Evolutionary conservation across 768 basidiomycete species (phyloP).

Genomic region (Hemileccinum impolitum): DNA sequence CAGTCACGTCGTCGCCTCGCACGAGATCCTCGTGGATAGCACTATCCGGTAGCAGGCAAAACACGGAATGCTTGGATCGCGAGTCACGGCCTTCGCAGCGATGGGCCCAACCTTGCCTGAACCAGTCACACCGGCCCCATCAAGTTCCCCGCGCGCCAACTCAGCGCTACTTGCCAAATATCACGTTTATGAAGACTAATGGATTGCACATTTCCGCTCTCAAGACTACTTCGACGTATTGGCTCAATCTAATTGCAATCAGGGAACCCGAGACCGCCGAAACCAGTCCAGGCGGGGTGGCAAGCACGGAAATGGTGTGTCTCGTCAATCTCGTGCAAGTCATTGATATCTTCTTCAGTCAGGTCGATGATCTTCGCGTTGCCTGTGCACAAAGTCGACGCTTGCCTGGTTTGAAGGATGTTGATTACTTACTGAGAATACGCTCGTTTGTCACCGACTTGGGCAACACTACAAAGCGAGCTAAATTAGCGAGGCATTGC

Average conservation of each 20-base stretch:
- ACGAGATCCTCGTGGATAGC: neutral
- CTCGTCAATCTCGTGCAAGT: constrained; percentile 59
- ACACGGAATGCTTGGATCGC: neutral
- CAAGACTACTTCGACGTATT: neutral
- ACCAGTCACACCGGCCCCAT: neutral
- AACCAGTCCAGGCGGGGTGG: constrained; percentile 62
- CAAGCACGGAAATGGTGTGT: constrained; percentile 62
- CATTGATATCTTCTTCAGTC: constrained; percentile 54
- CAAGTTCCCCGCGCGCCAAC: neutral
- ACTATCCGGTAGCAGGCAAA: neutral
- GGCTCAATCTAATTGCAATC: constrained; percentile 43
- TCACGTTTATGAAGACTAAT: neutral
- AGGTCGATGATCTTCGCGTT: constrained; percentile 64
- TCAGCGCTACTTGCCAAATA: neutral
- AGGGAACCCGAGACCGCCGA: constrained; percentile 58
- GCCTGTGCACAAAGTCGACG: constrained; percentile 29
- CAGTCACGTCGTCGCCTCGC: neutral
- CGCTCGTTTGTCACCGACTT: constrained; percentile 75
- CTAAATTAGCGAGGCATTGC: constrained; percentile 12
- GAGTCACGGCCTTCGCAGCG: neutral
- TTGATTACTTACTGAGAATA: constrained; percentile 44
- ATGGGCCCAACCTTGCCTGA: constrained; percentile 10
- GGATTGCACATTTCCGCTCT: neutral
- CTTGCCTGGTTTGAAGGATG: neutral
- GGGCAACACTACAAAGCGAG: constrained; percentile 47